Evolutionary conservation across 2,329 filamentous ascomycete genomes (phyloP), one percentile per base, ranked within the genome.

Genomic region (Neoascochyta sp.): DNA sequence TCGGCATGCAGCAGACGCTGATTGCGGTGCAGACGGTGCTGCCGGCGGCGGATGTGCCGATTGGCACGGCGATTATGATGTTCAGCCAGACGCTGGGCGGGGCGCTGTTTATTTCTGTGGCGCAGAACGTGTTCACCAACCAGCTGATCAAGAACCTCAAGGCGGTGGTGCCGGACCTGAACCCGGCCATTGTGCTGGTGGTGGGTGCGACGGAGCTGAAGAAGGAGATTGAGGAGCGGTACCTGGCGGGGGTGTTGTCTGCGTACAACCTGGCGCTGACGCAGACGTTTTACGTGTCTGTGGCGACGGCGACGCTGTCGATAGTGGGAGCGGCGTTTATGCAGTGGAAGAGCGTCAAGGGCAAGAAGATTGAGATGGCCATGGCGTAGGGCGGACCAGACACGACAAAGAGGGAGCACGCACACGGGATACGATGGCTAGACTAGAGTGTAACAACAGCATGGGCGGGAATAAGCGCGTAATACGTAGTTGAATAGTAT

Each of bases 291-390:
- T 73, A 76, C 39, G 74, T 84, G 7, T 72, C 69, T 2, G 63
- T 81, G 6, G 71, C 74, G 2, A 63, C 80, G 49, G 67, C 70
- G 0, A 65, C 65, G 6, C 33, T 80, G 7, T 71, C 69, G 4
- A 65, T 82, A 9, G 20, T 81, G 6, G 80, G 76, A 0, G 67
- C 71, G 0, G 46, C 69, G 1, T 62, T 65, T 5, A 71, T 84
- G 44, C 74, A 84, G 62, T 85, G 79, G 79, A 74, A 68, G 54
- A 79, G 67, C 42, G 78, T 85, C 50, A 84, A 83, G 67, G 76
- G 75, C 48, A 65, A 66, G 52, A 63, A 67, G 43, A 60, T 69
- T 27, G 55, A 63, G 43, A 59, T 60, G 57, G 46, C 39, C 22
- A 56, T 53, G 21, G 56, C 56, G 15, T 60, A 44, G 36, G 28